phyloP scores from a whole-genome alignment of 2,329 filamentous ascomycete genomes.

The Plectosphaerella sp. region DNA sequence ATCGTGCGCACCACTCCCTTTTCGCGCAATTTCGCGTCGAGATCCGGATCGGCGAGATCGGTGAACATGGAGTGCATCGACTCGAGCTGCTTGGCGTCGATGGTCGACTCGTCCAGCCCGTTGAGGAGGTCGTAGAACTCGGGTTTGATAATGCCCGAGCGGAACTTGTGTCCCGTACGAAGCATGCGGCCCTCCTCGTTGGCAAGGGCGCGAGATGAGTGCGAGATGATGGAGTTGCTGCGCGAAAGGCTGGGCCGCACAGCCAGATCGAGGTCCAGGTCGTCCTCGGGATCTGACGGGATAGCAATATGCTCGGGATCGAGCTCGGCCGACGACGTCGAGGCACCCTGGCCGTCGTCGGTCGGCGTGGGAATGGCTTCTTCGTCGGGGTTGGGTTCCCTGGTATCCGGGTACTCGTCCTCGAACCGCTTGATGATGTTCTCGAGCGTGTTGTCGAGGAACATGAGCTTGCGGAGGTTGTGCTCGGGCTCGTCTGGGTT shows the following conservation, averaged over 20 bases:
- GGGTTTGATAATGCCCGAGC: constrained; percentile 45
- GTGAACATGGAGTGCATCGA: constrained; percentile 60
- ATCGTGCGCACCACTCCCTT: constrained; percentile 60
- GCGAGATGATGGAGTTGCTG: constrained; percentile 46
- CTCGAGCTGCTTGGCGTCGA: constrained; percentile 44
- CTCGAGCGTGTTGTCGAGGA: constrained; percentile 83
- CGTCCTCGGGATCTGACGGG: constrained; percentile 45
- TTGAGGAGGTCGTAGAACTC: constrained; percentile 47
- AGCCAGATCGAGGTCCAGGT: constrained; percentile 41
- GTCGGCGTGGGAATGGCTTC: constrained; percentile 19
- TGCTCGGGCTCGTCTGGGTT: constrained; percentile 62
- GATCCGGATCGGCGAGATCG: constrained; percentile 55
- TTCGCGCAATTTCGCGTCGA: constrained; percentile 47
- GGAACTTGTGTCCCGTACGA: constrained; percentile 53
- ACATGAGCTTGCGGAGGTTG: constrained; percentile 77
- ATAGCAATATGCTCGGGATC: constrained; percentile 29
- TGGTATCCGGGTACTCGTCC: constrained; percentile 90
- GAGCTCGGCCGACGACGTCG: constrained; percentile 23
- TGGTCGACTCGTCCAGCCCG: constrained; percentile 42
- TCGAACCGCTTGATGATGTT: constrained; percentile 95
- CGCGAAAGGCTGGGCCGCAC: constrained; percentile 38
- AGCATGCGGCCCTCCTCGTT: constrained; percentile 55
- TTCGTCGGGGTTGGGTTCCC: constrained; percentile 34
- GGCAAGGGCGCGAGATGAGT: constrained; percentile 45
- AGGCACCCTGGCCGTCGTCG: constrained; percentile 19